These are phyloP conservation scores for Chimonanthus salicifolius DNA, from an alignment of 164 flowering plant genomes.

Conservation along the genomic window DNA sequence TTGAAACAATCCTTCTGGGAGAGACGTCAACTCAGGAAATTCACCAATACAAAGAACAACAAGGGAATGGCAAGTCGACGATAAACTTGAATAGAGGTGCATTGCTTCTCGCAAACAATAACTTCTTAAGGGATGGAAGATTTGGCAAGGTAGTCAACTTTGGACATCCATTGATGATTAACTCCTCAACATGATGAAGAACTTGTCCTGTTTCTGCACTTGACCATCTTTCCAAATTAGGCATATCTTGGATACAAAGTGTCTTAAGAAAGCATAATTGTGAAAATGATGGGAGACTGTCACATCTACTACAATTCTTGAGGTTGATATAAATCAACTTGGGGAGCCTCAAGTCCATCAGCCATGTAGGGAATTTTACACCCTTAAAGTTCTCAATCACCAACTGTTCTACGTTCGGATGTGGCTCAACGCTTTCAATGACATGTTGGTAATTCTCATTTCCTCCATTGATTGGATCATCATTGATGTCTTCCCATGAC, in stretches of 20 bases:
- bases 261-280: slow-evolving; percentile 17
- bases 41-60: slow-evolving; percentile 6
- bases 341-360: not conserved
- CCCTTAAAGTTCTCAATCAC: slow-evolving; percentile 16
- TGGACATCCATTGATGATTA: slow-evolving; percentile 9
- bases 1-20: slow-evolving; percentile 11
- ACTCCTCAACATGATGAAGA: slow-evolving; percentile 1
- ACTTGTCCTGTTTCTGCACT: not conserved
- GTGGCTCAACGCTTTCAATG: slow-evolving; percentile 19
- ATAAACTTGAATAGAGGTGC: slow-evolving; percentile 2
- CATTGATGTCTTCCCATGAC: not conserved
- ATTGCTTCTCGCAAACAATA: not conserved
- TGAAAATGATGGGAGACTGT: slow-evolving; percentile 16
- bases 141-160: slow-evolving; percentile 2
- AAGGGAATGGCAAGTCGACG: slow-evolving; percentile 1
- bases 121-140: slow-evolving; percentile 8
- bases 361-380: slow-evolving; percentile 20
- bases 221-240: slow-evolving; percentile 13
- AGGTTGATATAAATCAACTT: slow-evolving; percentile 11
- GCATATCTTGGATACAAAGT: slow-evolving; percentile 7
- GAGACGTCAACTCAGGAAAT: not conserved
- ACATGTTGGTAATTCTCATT: not conserved
- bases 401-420: slow-evolving; percentile 14
- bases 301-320: slow-evolving; percentile 16
- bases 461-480: not conserved